Percentiles rank a stretch among this genome's conserved stretches.
phyloP scores from a whole-genome alignment of 345 rosid genomes.

The Salix caprea region DNA sequence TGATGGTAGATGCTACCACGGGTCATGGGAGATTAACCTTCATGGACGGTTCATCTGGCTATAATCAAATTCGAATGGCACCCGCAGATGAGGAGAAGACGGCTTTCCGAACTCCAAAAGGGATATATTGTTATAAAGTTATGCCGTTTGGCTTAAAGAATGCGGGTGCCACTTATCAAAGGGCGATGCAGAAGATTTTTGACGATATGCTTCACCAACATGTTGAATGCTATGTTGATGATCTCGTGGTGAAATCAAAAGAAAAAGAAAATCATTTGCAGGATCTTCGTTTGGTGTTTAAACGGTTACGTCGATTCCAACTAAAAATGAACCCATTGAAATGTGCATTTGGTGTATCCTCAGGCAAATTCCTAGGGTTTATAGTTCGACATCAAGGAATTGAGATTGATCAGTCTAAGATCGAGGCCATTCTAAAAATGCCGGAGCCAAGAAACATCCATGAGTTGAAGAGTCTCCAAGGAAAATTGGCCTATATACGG shows the following conservation, averaged over 20 bases:
- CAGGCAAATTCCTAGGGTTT: background rate
- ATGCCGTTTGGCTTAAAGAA: background rate
- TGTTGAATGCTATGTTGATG: slow-evolving; percentile 10
- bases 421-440: background rate
- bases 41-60: no score
- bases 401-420: slow-evolving; percentile 8
- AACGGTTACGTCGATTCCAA: background rate
- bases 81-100: background rate
- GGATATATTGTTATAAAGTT: background rate
- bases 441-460: background rate
- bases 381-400: background rate
- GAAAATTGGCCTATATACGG: no score
- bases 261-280: background rate
- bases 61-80: background rate
- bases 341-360: slow-evolving; percentile 1
- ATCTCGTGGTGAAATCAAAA: background rate
- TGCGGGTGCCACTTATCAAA: background rate
- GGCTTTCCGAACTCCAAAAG: background rate
- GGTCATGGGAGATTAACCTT: no score
- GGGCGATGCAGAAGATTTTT: slow-evolving; percentile 4
- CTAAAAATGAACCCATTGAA: background rate
- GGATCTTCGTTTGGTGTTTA: background rate
- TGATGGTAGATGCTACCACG: background rate
- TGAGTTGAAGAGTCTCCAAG: slow-evolving; percentile 1
- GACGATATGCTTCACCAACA: background rate